A percentile compares a stretch with the other conserved stretches of the same genome.
Evolutionary conservation across 1,284 basidiomycete species (phyloP).

Genomic region (Athelia psychrophila): DNA sequence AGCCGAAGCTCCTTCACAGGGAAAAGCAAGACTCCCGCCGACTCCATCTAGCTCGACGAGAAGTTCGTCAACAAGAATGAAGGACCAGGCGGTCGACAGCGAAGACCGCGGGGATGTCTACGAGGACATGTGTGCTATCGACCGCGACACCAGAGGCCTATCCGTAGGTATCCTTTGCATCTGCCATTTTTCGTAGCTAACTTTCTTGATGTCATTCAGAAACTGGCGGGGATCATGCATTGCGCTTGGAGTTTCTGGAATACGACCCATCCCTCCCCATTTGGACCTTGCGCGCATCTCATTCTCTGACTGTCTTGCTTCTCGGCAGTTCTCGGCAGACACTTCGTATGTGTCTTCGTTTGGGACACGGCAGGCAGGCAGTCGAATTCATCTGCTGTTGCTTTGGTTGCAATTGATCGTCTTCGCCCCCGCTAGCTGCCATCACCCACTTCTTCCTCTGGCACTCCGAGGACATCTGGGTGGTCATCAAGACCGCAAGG

Average conservation of each 20-base stretch:
- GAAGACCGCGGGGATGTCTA: constrained; percentile 24
- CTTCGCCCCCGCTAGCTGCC: constrained; percentile 19
- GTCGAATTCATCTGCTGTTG: constrained; percentile 4
- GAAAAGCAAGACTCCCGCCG: no score
- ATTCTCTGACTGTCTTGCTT: constrained; percentile 51
- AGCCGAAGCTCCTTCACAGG: no score
- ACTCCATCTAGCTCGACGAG: no score
- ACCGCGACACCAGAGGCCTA: constrained; percentile 34
- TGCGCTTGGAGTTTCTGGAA: constrained; percentile 49
- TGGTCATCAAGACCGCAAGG: constrained; percentile 34
- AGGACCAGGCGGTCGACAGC: no score
- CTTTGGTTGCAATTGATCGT: neutral
- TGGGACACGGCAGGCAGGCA: neutral
- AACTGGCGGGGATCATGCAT: constrained; percentile 45
- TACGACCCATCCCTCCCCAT: constrained; percentile 56
- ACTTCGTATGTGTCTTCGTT: constrained; percentile 39
- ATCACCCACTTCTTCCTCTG: constrained; percentile 47
- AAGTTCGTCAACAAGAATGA: no score
- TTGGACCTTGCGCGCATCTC: constrained; percentile 44
- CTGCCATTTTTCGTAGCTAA: neutral
- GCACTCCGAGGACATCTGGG: constrained; percentile 46
- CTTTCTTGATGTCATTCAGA: constrained; percentile 17
- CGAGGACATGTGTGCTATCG: constrained; percentile 33
- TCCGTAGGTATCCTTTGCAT: constrained; percentile 23
- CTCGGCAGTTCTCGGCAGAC: constrained; percentile 56